Conservation (phyloP, 2,329 filamentous ascomycete genomes). For the Neoarthrinium moseri region DNA sequence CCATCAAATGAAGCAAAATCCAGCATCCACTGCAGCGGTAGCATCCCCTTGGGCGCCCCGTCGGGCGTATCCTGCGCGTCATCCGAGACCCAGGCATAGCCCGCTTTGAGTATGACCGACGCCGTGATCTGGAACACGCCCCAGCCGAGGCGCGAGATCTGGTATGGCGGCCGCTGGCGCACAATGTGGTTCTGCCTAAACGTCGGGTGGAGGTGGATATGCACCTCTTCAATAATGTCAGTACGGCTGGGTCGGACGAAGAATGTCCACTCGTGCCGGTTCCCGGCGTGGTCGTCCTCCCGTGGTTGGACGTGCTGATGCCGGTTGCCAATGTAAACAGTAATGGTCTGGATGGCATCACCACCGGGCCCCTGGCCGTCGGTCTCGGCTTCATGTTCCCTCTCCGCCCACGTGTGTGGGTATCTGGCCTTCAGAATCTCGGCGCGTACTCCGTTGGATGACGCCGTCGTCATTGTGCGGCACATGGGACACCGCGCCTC, state of each 20-base stretch:
- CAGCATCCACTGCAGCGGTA: slow-evolving; percentile 39
- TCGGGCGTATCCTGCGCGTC: slow-evolving; percentile 29
- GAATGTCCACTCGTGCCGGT: slow-evolving; percentile 43
- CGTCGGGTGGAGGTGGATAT: slow-evolving; percentile 39
- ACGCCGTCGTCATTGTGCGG: slow-evolving; percentile 34
- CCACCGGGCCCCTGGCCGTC: slow-evolving; percentile 19
- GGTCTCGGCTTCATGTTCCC: slow-evolving; percentile 31
- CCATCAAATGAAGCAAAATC: slow-evolving; percentile 37
- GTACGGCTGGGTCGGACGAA: slow-evolving; percentile 40
- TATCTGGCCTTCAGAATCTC: slow-evolving; percentile 31
- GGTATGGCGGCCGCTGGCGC: slow-evolving; percentile 34
- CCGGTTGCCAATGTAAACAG: slow-evolving; percentile 41
- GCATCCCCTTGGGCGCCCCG: slow-evolving; percentile 27
- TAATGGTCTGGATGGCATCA: slow-evolving; percentile 34
- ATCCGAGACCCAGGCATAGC: slow-evolving; percentile 40
- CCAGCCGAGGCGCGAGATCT: slow-evolving; percentile 39
- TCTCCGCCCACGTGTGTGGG: slow-evolving; percentile 30
- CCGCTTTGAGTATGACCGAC: slow-evolving; percentile 37
- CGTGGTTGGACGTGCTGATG: slow-evolving; percentile 27
- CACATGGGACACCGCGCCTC: slow-evolving; percentile 45
- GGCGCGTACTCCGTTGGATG: slow-evolving; percentile 22
- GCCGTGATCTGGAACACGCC: slow-evolving; percentile 37
- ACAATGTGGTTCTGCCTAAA: slow-evolving; percentile 35
- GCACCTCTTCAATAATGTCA: slow-evolving; percentile 42
- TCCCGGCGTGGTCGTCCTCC: slow-evolving; percentile 19